A percentile compares a stretch with the other conserved stretches of the same genome.
Conservation (phyloP, 768 basidiomycete species). For the Mycena vitilis region DNA sequence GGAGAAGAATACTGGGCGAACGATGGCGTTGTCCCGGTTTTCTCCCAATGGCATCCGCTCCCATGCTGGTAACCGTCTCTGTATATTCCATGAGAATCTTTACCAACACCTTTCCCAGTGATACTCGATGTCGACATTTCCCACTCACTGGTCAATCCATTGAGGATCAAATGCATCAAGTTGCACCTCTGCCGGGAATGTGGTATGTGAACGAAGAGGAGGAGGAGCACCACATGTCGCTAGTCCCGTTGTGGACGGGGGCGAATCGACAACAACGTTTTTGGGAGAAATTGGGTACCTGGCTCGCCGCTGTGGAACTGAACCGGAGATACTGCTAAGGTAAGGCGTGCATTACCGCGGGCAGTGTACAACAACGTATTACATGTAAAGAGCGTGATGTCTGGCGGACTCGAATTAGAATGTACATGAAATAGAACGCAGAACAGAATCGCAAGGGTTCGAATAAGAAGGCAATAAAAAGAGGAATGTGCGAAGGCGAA, state of each 20-base stretch:
- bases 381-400: conserved; percentile 35
- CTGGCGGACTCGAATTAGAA: conserved; percentile 36
- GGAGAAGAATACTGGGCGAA: conserved; percentile 53
- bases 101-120: conserved; percentile 10
- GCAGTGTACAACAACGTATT: conserved; percentile 14
- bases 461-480: background rate
- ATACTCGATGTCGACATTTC: conserved; percentile 20
- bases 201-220: conserved; percentile 55
- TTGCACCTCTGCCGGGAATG: conserved; percentile 46
- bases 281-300: conserved; percentile 52
- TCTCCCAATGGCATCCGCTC: conserved; percentile 64
- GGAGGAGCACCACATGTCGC: conserved; percentile 51
- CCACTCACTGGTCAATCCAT: background rate
- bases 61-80: conserved; percentile 51
- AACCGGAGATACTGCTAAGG: conserved; percentile 17
- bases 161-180: background rate
- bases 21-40: conserved; percentile 62
- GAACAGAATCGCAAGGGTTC: background rate
- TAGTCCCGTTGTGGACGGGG: conserved; percentile 53
- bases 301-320: conserved; percentile 51
- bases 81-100: background rate
- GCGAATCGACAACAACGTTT: conserved; percentile 51
- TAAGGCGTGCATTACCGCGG: background rate
- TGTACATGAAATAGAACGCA: conserved; percentile 14
- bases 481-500: conserved; percentile 5